Base-by-base conservation (phyloP, 257 asterid species). In the Linaria vulgaris region DNA sequence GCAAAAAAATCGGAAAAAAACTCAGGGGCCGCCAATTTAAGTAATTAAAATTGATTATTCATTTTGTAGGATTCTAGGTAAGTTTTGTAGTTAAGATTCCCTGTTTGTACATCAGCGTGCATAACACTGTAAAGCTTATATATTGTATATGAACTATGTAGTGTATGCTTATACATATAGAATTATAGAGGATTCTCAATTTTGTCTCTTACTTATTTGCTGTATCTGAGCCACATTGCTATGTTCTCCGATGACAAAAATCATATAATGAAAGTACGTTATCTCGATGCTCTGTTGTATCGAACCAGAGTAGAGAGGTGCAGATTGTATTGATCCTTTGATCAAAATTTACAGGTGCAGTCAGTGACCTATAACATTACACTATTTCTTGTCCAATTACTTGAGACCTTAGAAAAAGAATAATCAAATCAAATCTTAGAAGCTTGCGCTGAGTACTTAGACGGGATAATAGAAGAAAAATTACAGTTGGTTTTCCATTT, bases 21-120 rank as follows among this genome's bases (percentile, higher is more conserved):
- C 48, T 22, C 53, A 27, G 22, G 21, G 9, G 25, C 71, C 21
- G 12, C 48, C 39, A 16, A 14, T 68, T 17, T 43, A 66, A 27
- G 74, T 59, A 66, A 17, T 30, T 64, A 44, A 15, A 43, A 14
- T 52, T 11, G 41, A 46, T 34, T 69, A 66, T 59, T 63, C 37
- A 50, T 64, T 47, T 1, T 4, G 20, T 49, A 66, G 68, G 59
- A 31, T n/a, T 11, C 41, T 31, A 9, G 12, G 19, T 52, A 15
- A 43, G 19, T 71, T 49, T 58, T 43, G 57, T 73, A 53, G 48
- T 57, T 56, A 57, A 49, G 73, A n/a, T 67, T 38, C 63, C 25
- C 44, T 39, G 59, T 39, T 61, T 73, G 77, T 73, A 70, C 23
- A 67, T 74, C 48, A 1, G 45, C 52, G 47, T 60, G 61, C 59